Base-by-base conservation (phyloP, 768 basidiomycete genomes). In the Psilocybe subaeruginosa region DNA sequence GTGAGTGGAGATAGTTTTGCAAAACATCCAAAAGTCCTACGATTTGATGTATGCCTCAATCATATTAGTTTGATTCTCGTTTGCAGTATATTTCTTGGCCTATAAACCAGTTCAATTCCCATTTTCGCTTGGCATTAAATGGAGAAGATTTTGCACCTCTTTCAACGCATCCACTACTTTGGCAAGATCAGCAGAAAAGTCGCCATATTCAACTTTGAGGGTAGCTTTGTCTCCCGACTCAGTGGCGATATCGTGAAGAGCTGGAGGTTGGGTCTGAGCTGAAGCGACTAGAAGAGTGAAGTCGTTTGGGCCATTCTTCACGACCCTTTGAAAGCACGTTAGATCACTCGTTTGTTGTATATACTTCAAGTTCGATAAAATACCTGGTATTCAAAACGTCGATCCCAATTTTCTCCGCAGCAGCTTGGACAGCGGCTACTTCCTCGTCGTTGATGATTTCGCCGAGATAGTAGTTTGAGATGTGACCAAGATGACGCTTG, bases 391-490 rank as follows among this genome's bases (percentile, higher is more conserved):
- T 95, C 60, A 94, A 71, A 8, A 92, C 82, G 63, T 92, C 89
- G 52, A 95, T 72, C n/a, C 81, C 85, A 30, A 90, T 78, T 62
- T 85, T 85, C 74, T 95, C 94, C 2, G 91, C 88, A 1, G 87
- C 87, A 7, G 77, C 78, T 71, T 95, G 93, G 23, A 95, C 83
- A 0, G 82, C 81, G 23, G 86, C 85, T 5, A 94, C 92, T 70
- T 95, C 94, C 0, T 85, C 85, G 61, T 93, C 90, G n/a, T 82
- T 80, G 19, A 90, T 85, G 8, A 82, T 70, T 61, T 90, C 82
- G 0, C 92, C 92, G 29, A 89, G 85, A 70, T 96, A 96, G 73
- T 95, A 96, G 70, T 93, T 92, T 31, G 89, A 91, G 55, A 92
- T 71, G 61, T 95, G 92, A 0, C 93, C 93, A 19, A 85, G 78